phyloP scores from a whole-genome alignment of 1,139 yeast species.

The Saccharomyces hybrid region DNA sequence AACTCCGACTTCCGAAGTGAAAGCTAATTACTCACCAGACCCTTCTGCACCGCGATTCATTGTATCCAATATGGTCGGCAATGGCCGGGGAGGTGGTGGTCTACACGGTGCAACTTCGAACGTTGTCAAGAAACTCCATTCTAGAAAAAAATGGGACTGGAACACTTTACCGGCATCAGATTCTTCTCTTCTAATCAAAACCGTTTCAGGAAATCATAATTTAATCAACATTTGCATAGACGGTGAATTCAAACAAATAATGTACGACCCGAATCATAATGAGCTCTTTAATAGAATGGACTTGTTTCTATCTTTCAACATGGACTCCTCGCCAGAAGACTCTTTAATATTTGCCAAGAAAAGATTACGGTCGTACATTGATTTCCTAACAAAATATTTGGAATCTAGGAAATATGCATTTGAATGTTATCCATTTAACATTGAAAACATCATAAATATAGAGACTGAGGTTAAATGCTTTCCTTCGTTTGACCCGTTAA shows the following conservation, averaged over 20 bases:
- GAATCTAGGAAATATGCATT: conserved; percentile 16
- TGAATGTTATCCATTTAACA: conserved; percentile 18
- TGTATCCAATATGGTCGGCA: neutral
- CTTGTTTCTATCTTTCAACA: conserved; percentile 23
- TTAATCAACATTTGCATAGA: conserved; percentile 11
- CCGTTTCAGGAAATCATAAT: conserved; percentile 5
- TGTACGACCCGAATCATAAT: conserved; percentile 23
- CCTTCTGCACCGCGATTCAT: neutral
- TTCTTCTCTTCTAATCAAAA: conserved; percentile 5
- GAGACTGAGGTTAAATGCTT: conserved; percentile 8
- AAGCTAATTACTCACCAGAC: neutral
- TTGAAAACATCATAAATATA: conserved; percentile 10
- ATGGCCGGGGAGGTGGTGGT: neutral
- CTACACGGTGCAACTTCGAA: conserved; percentile 8
- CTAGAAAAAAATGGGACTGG: conserved; percentile 19
- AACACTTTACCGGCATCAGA: conserved; percentile 16
- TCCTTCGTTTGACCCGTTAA: conserved; percentile 10
- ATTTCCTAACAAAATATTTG: conserved; percentile 17
- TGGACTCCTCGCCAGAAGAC: conserved; percentile 17
- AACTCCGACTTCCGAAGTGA: neutral
- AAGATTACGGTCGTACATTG: conserved; percentile 19
- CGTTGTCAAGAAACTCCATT: conserved; percentile 11
- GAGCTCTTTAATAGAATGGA: conserved; percentile 19
- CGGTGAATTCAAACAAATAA: conserved; percentile 21
- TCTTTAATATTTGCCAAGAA: conserved; percentile 15